A percentile compares a stretch with the other conserved stretches of the same genome.
These are phyloP conservation scores for Cladophialophora chaetospira DNA, from an alignment of 2,329 filamentous ascomycete genomes.

Conservation along the genomic window DNA sequence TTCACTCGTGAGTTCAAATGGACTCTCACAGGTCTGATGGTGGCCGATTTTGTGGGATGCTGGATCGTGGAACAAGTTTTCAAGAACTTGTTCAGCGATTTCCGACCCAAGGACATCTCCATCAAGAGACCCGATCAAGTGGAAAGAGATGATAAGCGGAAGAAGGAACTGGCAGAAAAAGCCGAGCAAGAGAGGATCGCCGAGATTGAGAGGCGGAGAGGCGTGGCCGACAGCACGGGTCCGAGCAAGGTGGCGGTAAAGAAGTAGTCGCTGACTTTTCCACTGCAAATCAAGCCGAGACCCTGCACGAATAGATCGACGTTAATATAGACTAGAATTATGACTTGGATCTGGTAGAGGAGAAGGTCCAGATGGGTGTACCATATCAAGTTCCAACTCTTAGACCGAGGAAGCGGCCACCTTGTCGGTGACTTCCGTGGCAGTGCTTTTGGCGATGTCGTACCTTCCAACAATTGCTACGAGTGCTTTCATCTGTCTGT, in stretches of 20 bases:
- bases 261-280: background rate
- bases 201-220: conserved; percentile 32
- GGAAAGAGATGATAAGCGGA: conserved; percentile 70
- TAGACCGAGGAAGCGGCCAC: no score
- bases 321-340: no score
- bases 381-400: no score
- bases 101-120: conserved; percentile 90
- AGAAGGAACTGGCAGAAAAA: conserved; percentile 57
- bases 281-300: background rate
- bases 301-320: background rate
- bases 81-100: conserved; percentile 86
- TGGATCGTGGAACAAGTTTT: conserved; percentile 83
- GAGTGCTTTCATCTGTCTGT: no score
- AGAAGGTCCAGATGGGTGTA: no score
- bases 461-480: no score
- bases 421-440: no score
- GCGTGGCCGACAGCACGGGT: conserved; percentile 29
- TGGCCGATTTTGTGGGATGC: conserved; percentile 83
- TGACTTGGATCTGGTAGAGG: no score
- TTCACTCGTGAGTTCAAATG: conserved; percentile 87
- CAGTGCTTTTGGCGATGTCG: no score
- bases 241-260: background rate
- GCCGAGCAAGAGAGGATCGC: conserved; percentile 33
- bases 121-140: conserved; percentile 83
- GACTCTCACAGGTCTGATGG: conserved; percentile 81